These are phyloP conservation scores for Aspergillus melleus DNA, from an alignment of 2,329 filamentous ascomycete genomes.

Conservation along the genomic window DNA sequence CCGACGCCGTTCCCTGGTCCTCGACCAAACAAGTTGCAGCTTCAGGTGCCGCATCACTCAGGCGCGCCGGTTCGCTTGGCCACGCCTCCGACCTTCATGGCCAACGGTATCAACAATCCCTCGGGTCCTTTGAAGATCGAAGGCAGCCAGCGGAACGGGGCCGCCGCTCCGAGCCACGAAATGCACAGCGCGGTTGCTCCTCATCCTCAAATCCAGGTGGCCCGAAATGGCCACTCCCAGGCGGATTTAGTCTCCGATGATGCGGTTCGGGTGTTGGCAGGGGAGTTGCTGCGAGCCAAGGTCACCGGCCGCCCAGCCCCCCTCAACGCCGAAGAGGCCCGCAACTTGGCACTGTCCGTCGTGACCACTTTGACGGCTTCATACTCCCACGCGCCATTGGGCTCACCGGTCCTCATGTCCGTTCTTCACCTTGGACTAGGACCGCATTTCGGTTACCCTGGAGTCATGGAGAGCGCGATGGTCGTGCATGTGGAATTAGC, in stretches of 20 bases:
- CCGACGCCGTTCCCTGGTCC: constrained; percentile 24
- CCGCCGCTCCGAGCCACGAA: constrained; percentile 8
- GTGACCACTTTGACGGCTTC: constrained; percentile 31
- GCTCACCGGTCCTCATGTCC: constrained; percentile 26
- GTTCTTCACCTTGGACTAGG: constrained; percentile 40
- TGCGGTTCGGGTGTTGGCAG: constrained; percentile 32
- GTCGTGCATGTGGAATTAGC: constrained; percentile 25
- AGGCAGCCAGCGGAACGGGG: constrained; percentile 16
- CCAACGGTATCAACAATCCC: constrained; percentile 37
- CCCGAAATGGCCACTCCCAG: constrained; percentile 10
- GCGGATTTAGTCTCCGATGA: constrained; percentile 29
- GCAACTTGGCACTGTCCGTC: constrained; percentile 30
- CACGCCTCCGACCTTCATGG: constrained; percentile 42
- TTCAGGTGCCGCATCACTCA: constrained; percentile 44
- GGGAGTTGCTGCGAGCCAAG: constrained; percentile 32
- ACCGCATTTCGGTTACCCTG: constrained; percentile 32
- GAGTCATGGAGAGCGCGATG: constrained; percentile 25
- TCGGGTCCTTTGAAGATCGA: constrained; percentile 17
- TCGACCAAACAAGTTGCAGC: constrained; percentile 41
- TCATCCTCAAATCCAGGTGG: constrained; percentile 7
- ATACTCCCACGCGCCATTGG: constrained; percentile 28
- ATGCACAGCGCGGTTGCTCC: constrained; percentile 2
- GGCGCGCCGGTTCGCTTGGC: constrained; percentile 44
- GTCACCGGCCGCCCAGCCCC: constrained; percentile 28
- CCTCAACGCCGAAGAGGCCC: constrained; percentile 33